These are phyloP conservation scores for Pseudopediastrum boryanum DNA, from an alignment of 139 green algal genomes.

Conservation along the genomic window DNA sequence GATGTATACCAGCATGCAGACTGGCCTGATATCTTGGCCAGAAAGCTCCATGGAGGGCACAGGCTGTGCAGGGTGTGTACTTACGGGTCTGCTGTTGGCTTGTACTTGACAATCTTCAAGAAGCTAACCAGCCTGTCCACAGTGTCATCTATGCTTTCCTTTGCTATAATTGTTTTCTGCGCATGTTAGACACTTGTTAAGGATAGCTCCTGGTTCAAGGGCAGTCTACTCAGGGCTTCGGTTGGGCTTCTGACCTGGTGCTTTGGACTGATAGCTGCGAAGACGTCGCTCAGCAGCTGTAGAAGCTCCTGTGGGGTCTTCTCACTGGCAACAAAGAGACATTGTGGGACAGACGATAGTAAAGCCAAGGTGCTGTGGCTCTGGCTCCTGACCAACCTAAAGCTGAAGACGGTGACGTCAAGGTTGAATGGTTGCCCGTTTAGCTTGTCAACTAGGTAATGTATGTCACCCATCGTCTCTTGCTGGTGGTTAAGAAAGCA, in stretches of 20 bases:
- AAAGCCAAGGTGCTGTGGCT: not conserved
- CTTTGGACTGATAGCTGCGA: slow-evolving; percentile 57
- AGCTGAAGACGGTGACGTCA: slow-evolving; percentile 50
- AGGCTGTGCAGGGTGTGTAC: no score
- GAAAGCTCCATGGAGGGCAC: no score
- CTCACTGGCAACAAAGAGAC: slow-evolving; percentile 46
- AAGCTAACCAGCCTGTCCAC: slow-evolving; percentile 55
- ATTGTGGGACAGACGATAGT: not conserved
- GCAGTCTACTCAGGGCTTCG: not conserved
- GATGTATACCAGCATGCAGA: no score
- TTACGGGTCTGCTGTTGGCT: slow-evolving; percentile 55
- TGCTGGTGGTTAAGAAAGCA: no score
- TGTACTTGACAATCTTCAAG: slow-evolving; percentile 69
- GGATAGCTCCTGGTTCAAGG: not conserved
- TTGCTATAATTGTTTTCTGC: slow-evolving; percentile 51
- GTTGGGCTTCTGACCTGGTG: slow-evolving; percentile 45
- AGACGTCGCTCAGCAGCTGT: slow-evolving; percentile 61
- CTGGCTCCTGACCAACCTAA: slow-evolving; percentile 46
- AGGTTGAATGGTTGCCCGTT: slow-evolving; percentile 55
- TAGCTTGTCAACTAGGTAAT: slow-evolving; percentile 67
- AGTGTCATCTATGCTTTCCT: slow-evolving; percentile 55
- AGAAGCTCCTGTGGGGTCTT: slow-evolving; percentile 53
- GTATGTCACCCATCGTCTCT: slow-evolving; percentile 54
- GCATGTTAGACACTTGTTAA: not conserved
- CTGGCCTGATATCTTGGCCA: no score